Evolutionary conservation across 2,329 filamentous ascomycete genomes (phyloP).

Genomic region (Scleromitrula shiraiana): DNA sequence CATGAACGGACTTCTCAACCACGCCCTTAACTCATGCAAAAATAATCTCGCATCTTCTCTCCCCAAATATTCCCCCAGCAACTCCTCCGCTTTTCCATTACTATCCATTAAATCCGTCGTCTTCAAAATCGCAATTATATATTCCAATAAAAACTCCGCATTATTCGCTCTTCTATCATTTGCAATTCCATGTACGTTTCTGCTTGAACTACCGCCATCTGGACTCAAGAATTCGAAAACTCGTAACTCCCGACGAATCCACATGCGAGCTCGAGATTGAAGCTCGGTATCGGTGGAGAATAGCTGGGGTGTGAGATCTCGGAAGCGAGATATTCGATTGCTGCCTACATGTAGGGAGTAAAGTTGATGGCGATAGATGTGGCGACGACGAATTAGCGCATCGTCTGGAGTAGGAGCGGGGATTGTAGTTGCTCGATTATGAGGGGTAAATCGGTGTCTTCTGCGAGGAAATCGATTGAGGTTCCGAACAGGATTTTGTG

Average conservation of each 20-base stretch:
- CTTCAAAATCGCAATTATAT: constrained; percentile 75
- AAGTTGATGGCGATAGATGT: constrained; percentile 63
- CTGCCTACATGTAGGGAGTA: constrained; percentile 78
- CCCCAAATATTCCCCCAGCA: constrained; percentile 73
- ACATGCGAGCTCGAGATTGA: constrained; percentile 68
- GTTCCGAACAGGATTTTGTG: no score
- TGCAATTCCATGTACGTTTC: constrained; percentile 12
- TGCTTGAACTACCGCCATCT: no score
- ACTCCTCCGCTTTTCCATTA: constrained; percentile 68
- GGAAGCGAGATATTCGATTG: constrained; percentile 69
- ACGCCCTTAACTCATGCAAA: constrained; percentile 76
- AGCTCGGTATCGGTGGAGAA: constrained; percentile 60
- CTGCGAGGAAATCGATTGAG: no score
- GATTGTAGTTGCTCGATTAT: no score
- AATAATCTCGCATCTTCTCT: constrained; percentile 65
- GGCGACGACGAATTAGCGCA: constrained; percentile 46
- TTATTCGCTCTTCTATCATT: constrained; percentile 50
- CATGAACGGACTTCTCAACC: constrained; percentile 71
- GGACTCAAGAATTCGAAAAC: constrained; percentile 67
- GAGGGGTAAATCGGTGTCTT: no score
- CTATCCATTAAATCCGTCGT: constrained; percentile 75
- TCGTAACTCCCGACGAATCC: constrained; percentile 74
- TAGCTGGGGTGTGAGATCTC: constrained; percentile 59
- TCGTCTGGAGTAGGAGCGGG: constrained; percentile 13
- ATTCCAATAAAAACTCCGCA: constrained; percentile 78